Evolutionary conservation across 148 eudicot species (phyloP), one percentile per base, ranked within the genome.

Genomic region (Simmondsia chinensis): DNA sequence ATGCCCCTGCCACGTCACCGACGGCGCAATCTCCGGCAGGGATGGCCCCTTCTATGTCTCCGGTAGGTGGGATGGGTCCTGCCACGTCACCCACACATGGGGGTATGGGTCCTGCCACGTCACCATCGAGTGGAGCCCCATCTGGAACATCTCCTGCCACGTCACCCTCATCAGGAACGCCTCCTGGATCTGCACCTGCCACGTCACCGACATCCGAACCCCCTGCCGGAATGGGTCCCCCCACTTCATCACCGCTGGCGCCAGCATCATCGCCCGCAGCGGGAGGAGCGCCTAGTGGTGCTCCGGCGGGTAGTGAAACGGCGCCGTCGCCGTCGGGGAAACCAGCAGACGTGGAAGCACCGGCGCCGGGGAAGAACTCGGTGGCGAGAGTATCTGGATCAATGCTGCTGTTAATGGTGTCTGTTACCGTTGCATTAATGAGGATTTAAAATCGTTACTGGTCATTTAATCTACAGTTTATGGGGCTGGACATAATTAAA

Each of bases 121-220:
- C 57, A 10, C 57, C 57, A 0, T 7, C 38, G 0, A 14, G 46
- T 9, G 43, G 52, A 9, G 1, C 29, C 2, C 24, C 57, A n/a
- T 9, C 23, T 8, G 1, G 33, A 0, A 4, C 22, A 9, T 48
- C 23, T 7, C 50, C 43, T 6, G 52, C 43, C 20, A 10, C 7
- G 24, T 39, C 57, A 12, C 57, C 57, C 19, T 29, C 50, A 1
- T n/a, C n/a, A n/a, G n/a, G n/a, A n/a, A n/a, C n/a, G n/a, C n/a
- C n/a, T n/a, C n/a, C n/a, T n/a, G n/a, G n/a, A n/a, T n/a, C n/a
- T n/a, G n/a, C n/a, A n/a, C n/a, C n/a, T 8, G 39, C 39, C 11
- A 1, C 19, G 18, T 35, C 43, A 39, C 43, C 43, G 11, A 1
- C 23, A 0, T 4, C 5, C n/a, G n/a, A n/a, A n/a, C n/a, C n/a